Conservation (phyloP, 1,139 yeast genomes). For the Saccharomyces hybrid region DNA sequence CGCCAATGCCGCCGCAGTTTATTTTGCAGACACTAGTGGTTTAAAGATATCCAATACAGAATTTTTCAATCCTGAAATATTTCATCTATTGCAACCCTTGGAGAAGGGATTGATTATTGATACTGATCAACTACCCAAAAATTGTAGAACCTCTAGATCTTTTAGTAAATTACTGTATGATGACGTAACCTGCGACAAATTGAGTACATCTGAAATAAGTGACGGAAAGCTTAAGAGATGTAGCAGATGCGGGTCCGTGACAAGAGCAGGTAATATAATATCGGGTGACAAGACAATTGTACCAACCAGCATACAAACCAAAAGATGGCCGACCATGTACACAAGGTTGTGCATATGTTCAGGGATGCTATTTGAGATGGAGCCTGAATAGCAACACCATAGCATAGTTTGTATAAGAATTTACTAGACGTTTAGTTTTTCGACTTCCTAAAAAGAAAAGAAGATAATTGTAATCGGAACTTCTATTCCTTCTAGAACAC, state of each 20-base stretch:
- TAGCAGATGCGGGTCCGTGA: conserved; percentile 31
- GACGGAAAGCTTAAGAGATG: conserved; percentile 28
- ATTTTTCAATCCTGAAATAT: conserved; percentile 17
- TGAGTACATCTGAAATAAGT: conserved; percentile 16
- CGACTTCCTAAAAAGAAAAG: not conserved
- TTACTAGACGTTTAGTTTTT: not conserved
- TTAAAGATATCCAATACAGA: conserved; percentile 27
- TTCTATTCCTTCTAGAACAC: not conserved
- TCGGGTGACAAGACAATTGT: conserved; percentile 27
- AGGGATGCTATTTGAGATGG: conserved; percentile 30
- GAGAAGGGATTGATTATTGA: conserved; percentile 26
- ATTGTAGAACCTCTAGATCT: conserved; percentile 14
- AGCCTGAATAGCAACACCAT: conserved; percentile 7
- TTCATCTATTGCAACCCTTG: conserved; percentile 23
- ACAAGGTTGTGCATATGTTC: conserved; percentile 32
- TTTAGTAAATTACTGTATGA: conserved; percentile 25
- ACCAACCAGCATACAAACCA: conserved; percentile 29
- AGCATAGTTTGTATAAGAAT: conserved; percentile 4
- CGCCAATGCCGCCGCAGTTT: conserved; percentile 26
- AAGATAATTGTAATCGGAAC: not conserved
- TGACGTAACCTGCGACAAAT: conserved; percentile 29
- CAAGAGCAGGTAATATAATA: conserved; percentile 30
- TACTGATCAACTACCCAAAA: conserved; percentile 11
- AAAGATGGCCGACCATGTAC: conserved; percentile 33
- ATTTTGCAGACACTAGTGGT: conserved; percentile 28